Percentiles rank a stretch among this genome's conserved stretches.
Conservation (phyloP, 2,329 filamentous ascomycete species). For the Orbilia oligospora region DNA sequence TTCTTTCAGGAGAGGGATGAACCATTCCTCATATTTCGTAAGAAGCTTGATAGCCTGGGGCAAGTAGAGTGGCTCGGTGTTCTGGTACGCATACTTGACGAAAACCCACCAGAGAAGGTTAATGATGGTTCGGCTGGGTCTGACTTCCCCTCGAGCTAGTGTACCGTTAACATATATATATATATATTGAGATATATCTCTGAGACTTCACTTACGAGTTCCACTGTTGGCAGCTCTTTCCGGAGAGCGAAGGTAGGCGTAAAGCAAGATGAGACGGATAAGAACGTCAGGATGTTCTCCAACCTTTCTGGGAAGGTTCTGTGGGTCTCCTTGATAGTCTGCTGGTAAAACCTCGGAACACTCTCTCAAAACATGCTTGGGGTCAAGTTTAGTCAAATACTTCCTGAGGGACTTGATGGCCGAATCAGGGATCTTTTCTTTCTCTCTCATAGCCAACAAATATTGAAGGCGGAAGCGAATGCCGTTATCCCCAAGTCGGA, state of each 20-base stretch:
- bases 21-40: slow-evolving; percentile 41
- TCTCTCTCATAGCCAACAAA: slow-evolving; percentile 43
- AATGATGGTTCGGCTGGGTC: slow-evolving; percentile 20
- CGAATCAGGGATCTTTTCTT: slow-evolving; percentile 30
- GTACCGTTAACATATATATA: neutral
- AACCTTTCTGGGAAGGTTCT: slow-evolving; percentile 32
- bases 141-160: slow-evolving; percentile 1
- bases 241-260: slow-evolving; percentile 40
- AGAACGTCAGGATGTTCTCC: slow-evolving; percentile 49
- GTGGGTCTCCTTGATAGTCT: slow-evolving; percentile 18
- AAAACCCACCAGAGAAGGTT: slow-evolving; percentile 58
- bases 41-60: slow-evolving; percentile 30
- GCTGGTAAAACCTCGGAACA: slow-evolving; percentile 20
- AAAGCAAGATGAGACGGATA: slow-evolving; percentile 33
- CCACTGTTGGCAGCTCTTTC: slow-evolving; percentile 1
- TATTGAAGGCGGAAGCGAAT: slow-evolving; percentile 42
- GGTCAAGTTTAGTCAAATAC: slow-evolving; percentile 38
- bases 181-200: neutral
- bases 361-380: slow-evolving; percentile 22
- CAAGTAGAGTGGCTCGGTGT: slow-evolving; percentile 5
- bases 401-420: slow-evolving; percentile 11
- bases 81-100: slow-evolving; percentile 50
- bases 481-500: slow-evolving; percentile 31
- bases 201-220: slow-evolving; percentile 2
- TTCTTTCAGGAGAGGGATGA: slow-evolving; percentile 45